A percentile compares a stretch with the other conserved stretches of the same genome.
phyloP scores from a whole-genome alignment of 306 rosid species.

The Notholithocarpus densiflorus region DNA sequence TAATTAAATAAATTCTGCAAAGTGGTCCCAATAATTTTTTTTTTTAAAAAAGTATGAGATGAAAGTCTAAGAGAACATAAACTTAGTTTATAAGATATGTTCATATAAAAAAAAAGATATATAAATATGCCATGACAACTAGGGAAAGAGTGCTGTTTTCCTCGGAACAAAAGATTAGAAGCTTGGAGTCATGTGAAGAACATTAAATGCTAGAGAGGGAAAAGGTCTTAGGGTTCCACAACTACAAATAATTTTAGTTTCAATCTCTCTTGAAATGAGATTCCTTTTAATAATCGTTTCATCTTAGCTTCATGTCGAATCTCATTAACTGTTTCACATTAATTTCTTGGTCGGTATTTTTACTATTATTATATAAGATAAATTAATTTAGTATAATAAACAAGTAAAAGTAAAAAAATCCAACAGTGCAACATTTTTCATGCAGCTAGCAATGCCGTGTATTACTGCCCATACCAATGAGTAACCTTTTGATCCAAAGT shows the following conservation, averaged over 20 bases:
- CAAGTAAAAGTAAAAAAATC: background rate
- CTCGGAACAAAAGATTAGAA: slow-evolving; percentile 56
- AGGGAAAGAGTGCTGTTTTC: slow-evolving; percentile 39
- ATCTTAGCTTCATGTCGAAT: slow-evolving; percentile 52
- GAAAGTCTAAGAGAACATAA: slow-evolving; percentile 13
- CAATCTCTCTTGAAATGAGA: slow-evolving; percentile 40
- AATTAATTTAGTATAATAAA: background rate
- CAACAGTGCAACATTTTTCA: background rate
- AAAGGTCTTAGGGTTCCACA: slow-evolving; percentile 51
- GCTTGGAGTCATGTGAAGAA: slow-evolving; percentile 63
- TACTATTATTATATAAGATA: background rate
- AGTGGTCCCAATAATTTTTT: slow-evolving; percentile 19
- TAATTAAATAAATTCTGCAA: slow-evolving; percentile 27
- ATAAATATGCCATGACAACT: slow-evolving; percentile 29
- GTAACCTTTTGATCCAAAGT: background rate
- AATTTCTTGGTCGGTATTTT: slow-evolving; percentile 23
- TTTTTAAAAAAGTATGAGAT: background rate
- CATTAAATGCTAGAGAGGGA: slow-evolving; percentile 57
- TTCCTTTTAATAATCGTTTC: slow-evolving; percentile 36
- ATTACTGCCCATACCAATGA: background rate
- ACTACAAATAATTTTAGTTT: slow-evolving; percentile 33
- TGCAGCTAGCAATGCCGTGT: background rate
- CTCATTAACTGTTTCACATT: slow-evolving; percentile 40
- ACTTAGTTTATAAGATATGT: slow-evolving; percentile 30
- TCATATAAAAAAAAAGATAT: slow-evolving; percentile 13